These are phyloP conservation scores for Silene uniflora DNA, from an alignment of 148 eudicot genomes.

Conservation along the genomic window DNA sequence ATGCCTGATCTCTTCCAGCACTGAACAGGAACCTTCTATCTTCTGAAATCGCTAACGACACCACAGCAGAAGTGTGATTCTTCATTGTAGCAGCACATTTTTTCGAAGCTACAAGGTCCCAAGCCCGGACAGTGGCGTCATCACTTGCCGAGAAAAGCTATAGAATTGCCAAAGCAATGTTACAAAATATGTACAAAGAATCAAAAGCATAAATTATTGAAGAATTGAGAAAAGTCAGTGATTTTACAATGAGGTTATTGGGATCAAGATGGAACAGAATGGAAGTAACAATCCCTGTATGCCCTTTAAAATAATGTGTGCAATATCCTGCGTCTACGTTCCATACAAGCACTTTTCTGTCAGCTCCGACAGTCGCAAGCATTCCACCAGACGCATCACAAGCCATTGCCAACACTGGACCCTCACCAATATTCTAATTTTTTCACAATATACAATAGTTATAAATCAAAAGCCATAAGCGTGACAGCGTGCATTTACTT, in stretches of 20 bases:
- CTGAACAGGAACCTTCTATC: constrained; percentile 69
- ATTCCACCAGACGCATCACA: constrained; percentile 88
- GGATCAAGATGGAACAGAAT: constrained; percentile 90
- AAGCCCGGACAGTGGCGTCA: constrained; percentile 69
- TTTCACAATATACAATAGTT: too few relatives aligned
- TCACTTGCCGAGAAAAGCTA: constrained; percentile 91
- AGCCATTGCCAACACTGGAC: constrained; percentile 79
- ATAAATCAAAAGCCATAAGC: too few relatives aligned
- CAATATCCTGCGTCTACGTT: constrained; percentile 88
- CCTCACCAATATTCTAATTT: neutral
- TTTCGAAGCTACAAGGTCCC: constrained; percentile 72
- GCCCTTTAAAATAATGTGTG: constrained; percentile 90
- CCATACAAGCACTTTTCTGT: constrained; percentile 90
- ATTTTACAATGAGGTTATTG: constrained; percentile 54
- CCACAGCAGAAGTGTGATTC: constrained; percentile 79
- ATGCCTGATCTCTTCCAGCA: too few relatives aligned
- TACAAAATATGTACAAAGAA: neutral
- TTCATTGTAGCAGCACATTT: constrained; percentile 68
- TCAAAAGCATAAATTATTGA: neutral
- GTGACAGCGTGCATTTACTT: too few relatives aligned
- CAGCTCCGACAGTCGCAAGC: constrained; percentile 95
- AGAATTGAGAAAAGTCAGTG: neutral
- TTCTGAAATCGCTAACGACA: constrained; percentile 75
- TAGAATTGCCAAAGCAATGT: constrained; percentile 14
- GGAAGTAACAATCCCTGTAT: constrained; percentile 71